Base-by-base conservation (phyloP, 768 basidiomycete species). In the Epithele typhae region DNA sequence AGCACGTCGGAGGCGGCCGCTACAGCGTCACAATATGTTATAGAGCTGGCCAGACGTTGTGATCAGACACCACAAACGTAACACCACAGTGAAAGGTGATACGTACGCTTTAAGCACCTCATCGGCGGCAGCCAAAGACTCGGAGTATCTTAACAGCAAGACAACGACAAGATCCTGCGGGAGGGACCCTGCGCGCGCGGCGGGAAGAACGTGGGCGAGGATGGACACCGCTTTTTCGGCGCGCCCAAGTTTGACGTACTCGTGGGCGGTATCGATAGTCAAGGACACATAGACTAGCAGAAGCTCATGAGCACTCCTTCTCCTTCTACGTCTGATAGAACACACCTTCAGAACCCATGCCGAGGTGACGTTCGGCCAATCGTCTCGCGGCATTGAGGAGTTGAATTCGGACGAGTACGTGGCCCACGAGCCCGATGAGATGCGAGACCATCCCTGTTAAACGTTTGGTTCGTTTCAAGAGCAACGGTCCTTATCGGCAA, bases 181-280 rank as follows among this genome's bases (percentile, higher is more conserved):
- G 0, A 75, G 66, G 2, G 68, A 59, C 0, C 64, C 67, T n/a
- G 59, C 66, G 40, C 73, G 70, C 9, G 82, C 66, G 3, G 70
- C 53, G 24, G 65, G 70, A 12, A 81, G 64, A 1, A 76, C 74
- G 25, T 77, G 78, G n/a, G 64, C 73, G 57, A 90, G 87, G 17
- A 95, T 74, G 2, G 67, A 58, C 1, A 68, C 71, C 0, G 92
- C 92, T 30, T 84, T 77, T 42, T 77, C 77, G 2, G 68, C 64
- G 61, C 86, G 89, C 3, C 94, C 93, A 1, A 97, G 73, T 27
- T 75, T 77, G 37, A 82, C 68, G 56, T 93, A 92, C 60, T 93
- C 90, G 45, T 81, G 74, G 0, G 87, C 93, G 5, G 95, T 75
- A 35, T 84, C 79, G 1, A 83, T 68, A 2, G 87, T 48, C 23